Evolutionary conservation across 2,329 filamentous ascomycete genomes (phyloP), one percentile per base, ranked within the genome.

Genomic region (Cercospora sojina): DNA sequence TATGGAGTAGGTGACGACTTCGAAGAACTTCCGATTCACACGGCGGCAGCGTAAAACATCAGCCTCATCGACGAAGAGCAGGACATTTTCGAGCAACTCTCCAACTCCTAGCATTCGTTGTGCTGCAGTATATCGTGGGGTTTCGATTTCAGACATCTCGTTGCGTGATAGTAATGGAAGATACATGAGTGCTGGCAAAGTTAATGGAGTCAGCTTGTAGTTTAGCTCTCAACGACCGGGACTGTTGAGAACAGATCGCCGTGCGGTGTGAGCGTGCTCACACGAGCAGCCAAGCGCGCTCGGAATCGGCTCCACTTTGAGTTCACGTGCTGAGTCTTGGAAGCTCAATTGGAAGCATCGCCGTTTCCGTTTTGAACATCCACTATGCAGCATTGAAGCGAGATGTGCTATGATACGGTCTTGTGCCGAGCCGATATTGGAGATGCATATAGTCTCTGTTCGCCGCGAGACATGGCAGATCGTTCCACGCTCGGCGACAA

Each of bases 11-110:
- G 60, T 60, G 27, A 71, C 59, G 20, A 64, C 66, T 25, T 67
- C 64, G 38, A 63, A 43, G 51, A 72, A 67, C 12, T 64, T 70
- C 16, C 35, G 64, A 25, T 66, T 71, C 8, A 69, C 64, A 31
- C 66, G 66, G 53, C 69, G 69, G 38, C 60, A 69, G 43, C 66
- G 38, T 16, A 72, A 38, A 10, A 71, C 47, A 43, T 72, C 70
- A 7, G 64, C 47, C 18, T 64, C 51, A 20, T 49, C 53, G 9
- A 27, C 64, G 31, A 58, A 65, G 60, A 67, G 18, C 43, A 72
- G 41, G 20, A 72, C 69, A 18, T 63, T 35, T 43, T 72, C 70
- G 16, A 69, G 64, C 32, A 72, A 65, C 53, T 72, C 70, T 27
- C 67, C 66, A 20, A 72, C 47, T 7, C 65, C 69, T 8, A 72